Evolutionary conservation across 208 protist genomes (phyloP).

Genomic region (Sergeia podlipaevii): DNA sequence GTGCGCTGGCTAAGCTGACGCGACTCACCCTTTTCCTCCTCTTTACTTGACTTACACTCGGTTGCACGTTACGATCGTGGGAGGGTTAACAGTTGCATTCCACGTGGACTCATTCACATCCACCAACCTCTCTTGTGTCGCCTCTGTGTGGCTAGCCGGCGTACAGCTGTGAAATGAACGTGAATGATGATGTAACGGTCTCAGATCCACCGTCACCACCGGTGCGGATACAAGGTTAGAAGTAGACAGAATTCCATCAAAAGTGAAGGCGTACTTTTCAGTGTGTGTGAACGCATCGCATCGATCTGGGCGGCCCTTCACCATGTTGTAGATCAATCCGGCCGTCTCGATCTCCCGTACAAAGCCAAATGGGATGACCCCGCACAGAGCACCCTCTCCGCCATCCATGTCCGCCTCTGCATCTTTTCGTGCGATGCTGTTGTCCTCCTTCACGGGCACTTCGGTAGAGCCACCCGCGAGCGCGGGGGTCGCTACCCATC

Average conservation of each 20-base stretch:
- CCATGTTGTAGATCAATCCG: slow-evolving; percentile 67
- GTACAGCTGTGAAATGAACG: no score
- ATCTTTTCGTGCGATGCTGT: neutral
- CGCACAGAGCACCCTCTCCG: slow-evolving; percentile 30
- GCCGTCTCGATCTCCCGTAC: slow-evolving; percentile 64
- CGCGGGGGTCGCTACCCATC: neutral
- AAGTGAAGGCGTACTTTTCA: slow-evolving; percentile 31
- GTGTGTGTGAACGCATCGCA: slow-evolving; percentile 50
- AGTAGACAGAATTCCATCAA: slow-evolving; percentile 50
- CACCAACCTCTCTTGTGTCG: neutral
- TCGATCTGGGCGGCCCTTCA: slow-evolving; percentile 27
- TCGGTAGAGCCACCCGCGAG: neutral
- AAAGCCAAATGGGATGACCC: slow-evolving; percentile 54
- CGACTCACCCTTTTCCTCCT: no score
- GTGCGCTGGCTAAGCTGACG: no score
- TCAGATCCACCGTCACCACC: slow-evolving; percentile 59
- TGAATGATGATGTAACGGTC: no score
- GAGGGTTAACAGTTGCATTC: slow-evolving; percentile 9
- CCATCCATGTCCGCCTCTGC: neutral
- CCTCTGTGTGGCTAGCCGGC: no score
- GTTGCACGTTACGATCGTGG: slow-evolving; percentile 15
- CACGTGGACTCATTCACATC: neutral
- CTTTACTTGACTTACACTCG: neutral
- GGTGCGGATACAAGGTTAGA: slow-evolving; percentile 43
- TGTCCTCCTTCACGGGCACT: neutral